These are phyloP conservation scores for Ogataea ganodermae DNA, from an alignment of 805 yeast genomes.

Conservation along the genomic window DNA sequence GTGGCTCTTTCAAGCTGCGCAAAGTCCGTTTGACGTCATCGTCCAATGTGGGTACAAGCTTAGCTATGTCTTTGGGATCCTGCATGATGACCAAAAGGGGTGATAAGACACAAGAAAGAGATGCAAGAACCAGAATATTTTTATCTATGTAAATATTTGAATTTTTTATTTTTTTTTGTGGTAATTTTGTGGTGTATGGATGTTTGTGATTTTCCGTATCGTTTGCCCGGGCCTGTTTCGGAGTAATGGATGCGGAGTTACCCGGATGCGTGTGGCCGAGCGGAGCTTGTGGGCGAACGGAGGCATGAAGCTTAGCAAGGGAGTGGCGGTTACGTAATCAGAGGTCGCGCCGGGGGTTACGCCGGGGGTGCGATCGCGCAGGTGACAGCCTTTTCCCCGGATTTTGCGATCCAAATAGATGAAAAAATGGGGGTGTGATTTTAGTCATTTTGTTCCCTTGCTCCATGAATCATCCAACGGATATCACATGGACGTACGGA, in stretches of 20 bases:
- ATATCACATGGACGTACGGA: neutral
- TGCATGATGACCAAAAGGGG: neutral
- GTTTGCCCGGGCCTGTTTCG: conserved; percentile 4
- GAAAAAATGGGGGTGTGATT: neutral
- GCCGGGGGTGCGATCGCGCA: neutral
- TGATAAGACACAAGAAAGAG: neutral
- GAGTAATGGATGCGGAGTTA: conserved; percentile 7
- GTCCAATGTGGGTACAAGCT: conserved; percentile 63
- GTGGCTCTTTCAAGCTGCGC: conserved; percentile 56
- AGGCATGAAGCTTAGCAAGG: conserved; percentile 2
- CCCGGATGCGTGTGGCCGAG: conserved; percentile 7
- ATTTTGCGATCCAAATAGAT: conserved; percentile 12
- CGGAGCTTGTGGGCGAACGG: conserved; percentile 17
- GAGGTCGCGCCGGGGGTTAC: neutral
- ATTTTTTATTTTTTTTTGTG: neutral
- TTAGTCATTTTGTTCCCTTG: conserved; percentile 4
- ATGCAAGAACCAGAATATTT: too few species aligned
- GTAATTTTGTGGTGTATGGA: conserved; percentile 13
- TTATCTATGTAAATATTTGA: neutral
- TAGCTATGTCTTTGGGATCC: conserved; percentile 15
- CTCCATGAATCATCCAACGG: conserved; percentile 4
- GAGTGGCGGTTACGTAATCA: conserved; percentile 6
- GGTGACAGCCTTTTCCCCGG: conserved; percentile 23
- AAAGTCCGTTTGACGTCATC: conserved; percentile 56
- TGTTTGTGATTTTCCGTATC: conserved; percentile 1